Conservation (phyloP, 2,329 filamentous ascomycete species). For the Myriosclerotinia scirpicola region DNA sequence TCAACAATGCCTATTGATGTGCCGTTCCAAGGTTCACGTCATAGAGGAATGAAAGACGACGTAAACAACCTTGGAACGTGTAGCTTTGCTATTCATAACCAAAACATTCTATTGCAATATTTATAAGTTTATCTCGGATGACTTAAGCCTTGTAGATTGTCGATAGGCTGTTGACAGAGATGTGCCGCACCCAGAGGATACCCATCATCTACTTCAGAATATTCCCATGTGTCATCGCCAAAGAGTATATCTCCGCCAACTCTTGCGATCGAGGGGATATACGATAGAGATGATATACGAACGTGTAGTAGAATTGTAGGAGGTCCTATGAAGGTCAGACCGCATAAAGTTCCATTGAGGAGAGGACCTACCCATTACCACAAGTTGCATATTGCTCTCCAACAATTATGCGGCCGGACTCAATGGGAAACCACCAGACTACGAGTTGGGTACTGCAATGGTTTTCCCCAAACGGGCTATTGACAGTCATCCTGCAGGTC, state of each 20-base stretch:
- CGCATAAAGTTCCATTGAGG: background rate
- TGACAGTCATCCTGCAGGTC: background rate
- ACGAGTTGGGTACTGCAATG: background rate
- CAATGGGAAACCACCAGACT: background rate
- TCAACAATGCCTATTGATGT: background rate
- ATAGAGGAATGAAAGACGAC: constrained; percentile 6
- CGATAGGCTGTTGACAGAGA: too few relatives aligned
- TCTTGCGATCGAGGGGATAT: too few relatives aligned
- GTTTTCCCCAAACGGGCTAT: background rate
- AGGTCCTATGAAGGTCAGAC: background rate
- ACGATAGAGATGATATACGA: background rate
- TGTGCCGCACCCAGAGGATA: background rate
- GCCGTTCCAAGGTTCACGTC: background rate
- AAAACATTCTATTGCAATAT: background rate
- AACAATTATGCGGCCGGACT: background rate
- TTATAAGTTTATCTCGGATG: background rate
- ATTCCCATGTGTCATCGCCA: background rate
- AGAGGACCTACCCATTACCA: background rate
- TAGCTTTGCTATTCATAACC: background rate
- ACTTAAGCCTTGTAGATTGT: too few relatives aligned
- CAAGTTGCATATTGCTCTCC: background rate
- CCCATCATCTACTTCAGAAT: background rate
- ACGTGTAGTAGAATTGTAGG: background rate
- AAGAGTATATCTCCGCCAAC: too few relatives aligned
- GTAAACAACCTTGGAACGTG: background rate